Evolutionary conservation across 805 yeast species (phyloP), one percentile per base, ranked within the genome.

Genomic region (Ogataea trehalophila): DNA sequence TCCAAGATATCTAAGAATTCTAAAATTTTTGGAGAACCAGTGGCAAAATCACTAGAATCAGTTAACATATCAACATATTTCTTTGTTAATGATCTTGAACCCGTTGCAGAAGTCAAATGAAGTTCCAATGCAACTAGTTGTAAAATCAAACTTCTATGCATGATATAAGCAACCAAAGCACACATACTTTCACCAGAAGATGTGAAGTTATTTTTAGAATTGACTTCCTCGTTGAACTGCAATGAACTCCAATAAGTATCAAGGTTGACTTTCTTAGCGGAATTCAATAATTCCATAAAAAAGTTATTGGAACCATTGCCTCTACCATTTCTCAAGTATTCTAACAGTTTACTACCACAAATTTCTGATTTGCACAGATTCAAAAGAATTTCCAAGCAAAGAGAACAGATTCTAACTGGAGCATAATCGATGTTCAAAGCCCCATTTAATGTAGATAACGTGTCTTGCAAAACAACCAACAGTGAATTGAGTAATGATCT

Each of bases 111-210:
- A 14, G 79, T 69, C 46, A 74, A 74, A 59, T 85, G 90, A n/a
- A 92, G 71, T 53, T 89, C 95, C 45, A 85, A 66, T 16, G 91
- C 77, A 50, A 88, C 66, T 55, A 81, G 80, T 52, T 85, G 86
- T 22, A 88, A 67, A 14, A 85, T 67, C 17, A 74, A 68, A 39
- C 80, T 75, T 57, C 96, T 75, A 52, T 79, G 82, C 37, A 70
- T 74, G 43, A 84, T 73, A 54, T 87, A 85, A 1, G 81, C 71
- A 29, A 80, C 66, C 42, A 88, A 70, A 0, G 92, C 71, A 33
- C 81, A 77, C 50, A 75, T 66, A 37, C 76, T 66, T 5, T 60
- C 61, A 20, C 71, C 68, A 2, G 53, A 49, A 3, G 75, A 53
- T 41, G 76, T 52, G 43, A 67, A 65, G 2, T 39, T 33, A 49